Conservation (phyloP, 2,329 filamentous ascomycete species). For the Monilinia laxa region DNA sequence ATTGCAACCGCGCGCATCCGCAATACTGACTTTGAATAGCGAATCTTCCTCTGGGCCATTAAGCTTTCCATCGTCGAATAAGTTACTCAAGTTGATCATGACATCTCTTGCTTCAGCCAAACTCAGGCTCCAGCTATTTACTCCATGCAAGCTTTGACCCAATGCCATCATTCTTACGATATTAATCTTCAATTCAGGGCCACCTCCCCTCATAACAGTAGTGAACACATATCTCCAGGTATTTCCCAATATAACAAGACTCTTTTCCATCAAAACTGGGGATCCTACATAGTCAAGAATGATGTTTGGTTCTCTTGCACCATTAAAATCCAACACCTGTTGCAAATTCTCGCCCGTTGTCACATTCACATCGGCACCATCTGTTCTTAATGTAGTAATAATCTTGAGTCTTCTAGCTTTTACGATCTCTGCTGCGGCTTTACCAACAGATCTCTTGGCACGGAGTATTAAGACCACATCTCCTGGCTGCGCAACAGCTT, state of each 20-base stretch:
- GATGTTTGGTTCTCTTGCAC: neutral
- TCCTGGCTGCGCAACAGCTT: neutral
- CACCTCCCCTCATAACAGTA: slow-evolving; percentile 7
- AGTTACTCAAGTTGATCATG: neutral
- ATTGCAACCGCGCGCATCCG: neutral
- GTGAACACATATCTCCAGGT: slow-evolving; percentile 6
- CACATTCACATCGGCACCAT: slow-evolving; percentile 8
- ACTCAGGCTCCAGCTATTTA: slow-evolving; percentile 1
- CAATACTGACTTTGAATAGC: neutral
- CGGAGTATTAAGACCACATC: slow-evolving; percentile 3
- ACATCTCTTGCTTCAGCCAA: neutral
- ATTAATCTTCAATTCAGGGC: slow-evolving; percentile 2
- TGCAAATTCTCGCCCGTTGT: neutral
- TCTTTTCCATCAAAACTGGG: slow-evolving; percentile 3
- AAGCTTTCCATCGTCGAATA: slow-evolving; percentile 5
- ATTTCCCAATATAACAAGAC: slow-evolving; percentile 7
- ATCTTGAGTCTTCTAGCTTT: neutral
- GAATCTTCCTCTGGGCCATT: neutral
- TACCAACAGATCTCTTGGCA: neutral
- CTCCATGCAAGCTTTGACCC: slow-evolving; percentile 15
- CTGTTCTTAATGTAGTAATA: neutral
- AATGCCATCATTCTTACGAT: slow-evolving; percentile 9
- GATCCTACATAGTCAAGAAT: slow-evolving; percentile 17
- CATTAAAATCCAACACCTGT: slow-evolving; percentile 5
- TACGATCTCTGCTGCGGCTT: neutral